Evolutionary conservation across 2,329 filamentous ascomycete genomes (phyloP).

Genomic region (Dactylellina leptospora): DNA sequence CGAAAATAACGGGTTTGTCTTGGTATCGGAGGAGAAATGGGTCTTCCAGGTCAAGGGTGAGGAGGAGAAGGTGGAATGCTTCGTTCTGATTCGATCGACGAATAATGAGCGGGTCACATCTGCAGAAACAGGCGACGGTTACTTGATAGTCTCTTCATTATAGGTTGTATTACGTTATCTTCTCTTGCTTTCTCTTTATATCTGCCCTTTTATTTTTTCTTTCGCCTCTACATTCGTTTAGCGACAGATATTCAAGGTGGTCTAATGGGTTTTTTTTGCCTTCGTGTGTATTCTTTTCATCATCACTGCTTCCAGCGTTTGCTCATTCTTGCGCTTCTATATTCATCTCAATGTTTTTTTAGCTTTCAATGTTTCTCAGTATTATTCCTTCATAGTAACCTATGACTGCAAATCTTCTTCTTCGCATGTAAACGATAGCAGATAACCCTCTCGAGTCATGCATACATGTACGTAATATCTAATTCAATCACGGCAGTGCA

Average conservation of each 20-base stretch:
- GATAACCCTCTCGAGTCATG: constrained; percentile 27
- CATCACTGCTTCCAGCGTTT: constrained; percentile 2
- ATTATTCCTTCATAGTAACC: too few species aligned
- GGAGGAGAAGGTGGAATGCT: constrained; percentile 49
- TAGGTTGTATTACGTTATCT: constrained; percentile 24
- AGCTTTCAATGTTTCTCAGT: too few species aligned
- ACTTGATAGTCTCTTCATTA: constrained; percentile 52
- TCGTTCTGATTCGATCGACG: constrained; percentile 48
- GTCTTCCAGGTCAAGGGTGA: constrained; percentile 51
- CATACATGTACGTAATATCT: constrained; percentile 47
- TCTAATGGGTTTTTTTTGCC: constrained; percentile 11
- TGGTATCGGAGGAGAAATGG: constrained; percentile 46
- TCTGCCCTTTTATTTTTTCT: not conserved
- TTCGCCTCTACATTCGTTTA: constrained; percentile 14
- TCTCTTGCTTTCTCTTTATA: not conserved
- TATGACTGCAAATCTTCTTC: not conserved
- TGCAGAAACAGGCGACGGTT: constrained; percentile 46
- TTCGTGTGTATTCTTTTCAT: not conserved
- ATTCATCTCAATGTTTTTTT: constrained; percentile 5
- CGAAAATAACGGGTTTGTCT: constrained; percentile 48
- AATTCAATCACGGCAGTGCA: constrained; percentile 25
- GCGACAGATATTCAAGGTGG: constrained; percentile 21
- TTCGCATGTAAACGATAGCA: constrained; percentile 1
- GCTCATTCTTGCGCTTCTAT: not conserved
- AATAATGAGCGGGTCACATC: constrained; percentile 39